Base-by-base conservation (phyloP, 139 green algal species). In the Microglena sp. region DNA sequence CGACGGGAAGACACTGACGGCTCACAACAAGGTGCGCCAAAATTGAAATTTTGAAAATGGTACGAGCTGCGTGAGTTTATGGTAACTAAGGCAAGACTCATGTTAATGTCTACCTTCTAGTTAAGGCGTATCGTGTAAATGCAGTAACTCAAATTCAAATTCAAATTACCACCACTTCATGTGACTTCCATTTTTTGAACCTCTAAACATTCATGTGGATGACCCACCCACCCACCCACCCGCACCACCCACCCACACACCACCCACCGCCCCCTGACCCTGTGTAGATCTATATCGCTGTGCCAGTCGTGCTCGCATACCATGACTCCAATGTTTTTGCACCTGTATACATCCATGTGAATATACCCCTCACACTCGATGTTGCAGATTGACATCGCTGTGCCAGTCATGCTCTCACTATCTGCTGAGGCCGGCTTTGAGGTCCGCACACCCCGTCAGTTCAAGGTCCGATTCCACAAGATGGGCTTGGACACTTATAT, bases 21-120 rank as follows among this genome's bases (percentile, higher is more conserved):
- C 90, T 1, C 65, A 77, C 33, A 95, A 95, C 82, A 79, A 76
- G 57, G 82, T 83, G 45, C 4, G 55, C 2, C 29, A 43, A 24
- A 18, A 26, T 18, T 46, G 56, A 21, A 60, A 31, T 8, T 8
- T 32, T 60, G 53, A 8, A 60, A 22, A 8, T 33, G 26, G 15
- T 22, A 60, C 15, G 53, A 60, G 15, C 53, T 32, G 53, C 53
- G 15, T 60, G 22, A 33, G 21, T 27, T 26, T 11, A 11, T 59
- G 24, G 24, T n/a, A 11, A 45, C 28, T 62, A n/a, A n/a, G n/a
- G n/a, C n/a, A n/a, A n/a, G n/a, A n/a, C n/a, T n/a, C n/a, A n/a
- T n/a, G n/a, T n/a, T n/a, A n/a, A n/a, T n/a, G n/a, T n/a, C n/a
- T n/a, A n/a, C n/a, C n/a, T n/a, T n/a, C n/a, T n/a, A n/a, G n/a